Evolutionary conservation across 2,329 filamentous ascomycete genomes (phyloP), one percentile per base, ranked within the genome.

Genomic region (Chrysoporthe austroafricana): DNA sequence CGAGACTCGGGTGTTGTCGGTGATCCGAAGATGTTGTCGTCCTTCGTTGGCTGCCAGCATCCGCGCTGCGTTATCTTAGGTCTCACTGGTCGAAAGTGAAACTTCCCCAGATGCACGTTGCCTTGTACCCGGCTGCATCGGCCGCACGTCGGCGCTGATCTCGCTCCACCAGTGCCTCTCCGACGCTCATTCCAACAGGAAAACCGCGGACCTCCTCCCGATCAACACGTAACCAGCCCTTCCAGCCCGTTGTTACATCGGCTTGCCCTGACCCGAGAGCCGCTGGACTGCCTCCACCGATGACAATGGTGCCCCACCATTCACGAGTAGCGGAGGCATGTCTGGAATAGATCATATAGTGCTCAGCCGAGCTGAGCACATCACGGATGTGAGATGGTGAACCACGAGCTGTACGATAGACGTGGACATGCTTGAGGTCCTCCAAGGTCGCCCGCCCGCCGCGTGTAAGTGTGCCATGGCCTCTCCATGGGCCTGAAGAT

Each of bases 271-370:
- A 70, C 52, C 72, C 70, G 57, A 62, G 63, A 34, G 64, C 36
- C 73, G 75, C 14, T 54, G 78, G 69, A 62, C 65, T 78, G 73
- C 74, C 71, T 0, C 80, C 80, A 11, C 84, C 84, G 50, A 88
- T 71, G 5, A 88, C 81, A 36, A 88, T 72, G 1, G 84, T 86
- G n/a, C 86, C 86, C 86, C 86, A 88, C 82, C 83, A 87, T 68
- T 82, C 80, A 4, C 86, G 80, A 36, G 72, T 75, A 5, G 79
- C 77, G 70, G 83, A 86, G 48, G 72, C 73, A 68, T 80, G 79
- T 7, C 73, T 68, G 3, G 80, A 79, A 74, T 88, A 88, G 5
- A 88, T 76, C 79, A 88, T 85, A 73, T 81, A 82, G 54, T 77
- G 72, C 62, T 83, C 79, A 3, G 82, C 80, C 0, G 79, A 77